Base-by-base conservation (phyloP, 371 early-diverging fungal species). In the Mucor lusitanicus region DNA sequence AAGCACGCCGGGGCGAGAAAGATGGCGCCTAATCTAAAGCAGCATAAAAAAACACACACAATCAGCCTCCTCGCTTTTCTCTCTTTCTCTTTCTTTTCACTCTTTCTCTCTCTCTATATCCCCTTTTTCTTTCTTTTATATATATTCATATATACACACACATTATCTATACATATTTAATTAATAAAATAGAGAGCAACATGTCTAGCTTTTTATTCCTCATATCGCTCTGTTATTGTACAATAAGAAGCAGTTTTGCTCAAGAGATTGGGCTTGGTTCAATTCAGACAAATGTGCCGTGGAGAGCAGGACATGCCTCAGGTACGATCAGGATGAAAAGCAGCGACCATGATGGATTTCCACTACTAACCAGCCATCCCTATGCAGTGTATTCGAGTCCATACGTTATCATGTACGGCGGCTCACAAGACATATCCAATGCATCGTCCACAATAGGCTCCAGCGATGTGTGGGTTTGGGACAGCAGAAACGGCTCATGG, bases 261-360 rank as follows among this genome's bases (percentile, higher is more conserved):
- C 71, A 71, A 12, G 27, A 12, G 28, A 27, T 11, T 33, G 61
- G 61, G 30, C 65, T 79, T 28, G 80, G 82, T 7, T 12, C 61
- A 23, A 65, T 71, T 44, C 67, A 76, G 48, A 73, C 79, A 37
- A 68, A 73, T 25, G 76, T 79, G 13, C 77, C 77, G 19, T 83
- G 84, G 84, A 69, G 70, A 75, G 81, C 81, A n/a, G 84, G 80
- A 33, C 84, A 83, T 63, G 81, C 75, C 59, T 72, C 84, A 67
- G 81, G 84, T 83, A 71, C 39, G 25, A 4, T 19, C 32, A n/a
- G n/a, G n/a, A n/a, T n/a, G n/a, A n/a, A n/a, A n/a, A n/a, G n/a
- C n/a, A n/a, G n/a, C n/a, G n/a, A n/a, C n/a, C n/a, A n/a, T n/a
- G n/a, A n/a, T n/a, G n/a, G n/a, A n/a, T n/a, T n/a, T n/a, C n/a